Base-by-base conservation (phyloP, 2,329 filamentous ascomycete species). In the Fusarium succisae region DNA sequence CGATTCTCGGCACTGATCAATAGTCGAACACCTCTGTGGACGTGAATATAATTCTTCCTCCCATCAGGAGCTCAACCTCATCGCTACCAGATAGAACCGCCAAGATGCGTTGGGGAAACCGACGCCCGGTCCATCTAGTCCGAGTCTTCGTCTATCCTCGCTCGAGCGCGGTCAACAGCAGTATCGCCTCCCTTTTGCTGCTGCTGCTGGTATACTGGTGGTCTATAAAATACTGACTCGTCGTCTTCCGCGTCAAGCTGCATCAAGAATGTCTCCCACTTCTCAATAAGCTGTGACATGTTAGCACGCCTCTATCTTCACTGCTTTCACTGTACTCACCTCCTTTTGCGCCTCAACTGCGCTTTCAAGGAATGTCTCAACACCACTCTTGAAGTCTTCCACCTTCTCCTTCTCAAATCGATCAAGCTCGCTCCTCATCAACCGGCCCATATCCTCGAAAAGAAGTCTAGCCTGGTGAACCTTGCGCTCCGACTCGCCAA, bases 331-430 rank as follows among this genome's bases (percentile, higher is more conserved):
- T 24, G 30, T 38, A 83, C 90, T 83, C 82, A 96, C 96, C 92
- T 99, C 96, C 84, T 99, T 99, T 85, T 99, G 96, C 63, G 96
- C 96, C 84, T 99, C 96, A 8, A 99, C 95, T 8, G 96, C 94
- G 79, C 96, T 95, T 86, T 99, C 96, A 77, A 99, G 84, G 84
- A 98, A 99, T 3, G 96, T 99, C 86, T 99, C 96, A 5, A 99
- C 95, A 1, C 95, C 96, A 72, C 93, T 96, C 87, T 99, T 99
- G 83, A 99, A 99, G 81, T 99, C 96, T 81, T 99, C 96, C 7
- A 99, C 96, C 86, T 99, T 99, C 84, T 99, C 96, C 78, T 90
- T 90, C 85, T 99, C 96, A 79, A 99, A 99, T 24, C 95, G 89
- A 79, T 98, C 96, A 75, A 99, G 87, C 83, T 99, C 96, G 41